These are phyloP conservation scores for Epichloe sp. DNA, from an alignment of 2,329 filamentous ascomycete genomes.

Conservation along the genomic window DNA sequence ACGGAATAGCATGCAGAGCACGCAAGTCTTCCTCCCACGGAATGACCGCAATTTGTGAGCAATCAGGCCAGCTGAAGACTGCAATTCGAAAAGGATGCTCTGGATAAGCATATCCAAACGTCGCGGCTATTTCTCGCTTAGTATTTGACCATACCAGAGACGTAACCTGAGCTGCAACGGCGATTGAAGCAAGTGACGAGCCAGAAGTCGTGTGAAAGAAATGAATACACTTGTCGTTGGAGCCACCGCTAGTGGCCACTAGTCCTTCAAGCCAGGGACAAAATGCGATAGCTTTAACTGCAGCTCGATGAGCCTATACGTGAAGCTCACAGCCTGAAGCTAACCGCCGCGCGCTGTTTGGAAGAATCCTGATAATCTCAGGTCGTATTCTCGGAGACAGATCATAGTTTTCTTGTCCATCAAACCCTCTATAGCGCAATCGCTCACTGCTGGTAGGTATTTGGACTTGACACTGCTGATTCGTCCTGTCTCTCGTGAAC, in stretches of 20 bases:
- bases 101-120: constrained; percentile 85
- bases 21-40: constrained; percentile 70
- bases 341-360: constrained; percentile 32
- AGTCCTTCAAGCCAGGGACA: constrained; percentile 86
- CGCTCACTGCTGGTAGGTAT: background rate
- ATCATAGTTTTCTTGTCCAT: background rate
- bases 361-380: constrained; percentile 3
- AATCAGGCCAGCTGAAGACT: constrained; percentile 89
- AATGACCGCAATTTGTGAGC: constrained; percentile 70
- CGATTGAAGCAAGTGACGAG: constrained; percentile 74
- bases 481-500: constrained; percentile 7
- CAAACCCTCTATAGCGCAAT: background rate
- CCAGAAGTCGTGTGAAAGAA: constrained; percentile 86
- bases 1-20: constrained; percentile 78
- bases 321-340: constrained; percentile 49
- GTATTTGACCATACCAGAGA: constrained; percentile 82
- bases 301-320: constrained; percentile 67
- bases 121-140: constrained; percentile 77
- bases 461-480: constrained; percentile 5
- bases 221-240: constrained; percentile 89
- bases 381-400: background rate
- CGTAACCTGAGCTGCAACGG: constrained; percentile 87
- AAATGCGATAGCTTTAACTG: constrained; percentile 93
- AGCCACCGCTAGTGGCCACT: constrained; percentile 82
- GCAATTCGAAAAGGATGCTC: constrained; percentile 83